Conservation (phyloP, 176 grass and related monocot genomes). For the Pontederia paniculata region DNA sequence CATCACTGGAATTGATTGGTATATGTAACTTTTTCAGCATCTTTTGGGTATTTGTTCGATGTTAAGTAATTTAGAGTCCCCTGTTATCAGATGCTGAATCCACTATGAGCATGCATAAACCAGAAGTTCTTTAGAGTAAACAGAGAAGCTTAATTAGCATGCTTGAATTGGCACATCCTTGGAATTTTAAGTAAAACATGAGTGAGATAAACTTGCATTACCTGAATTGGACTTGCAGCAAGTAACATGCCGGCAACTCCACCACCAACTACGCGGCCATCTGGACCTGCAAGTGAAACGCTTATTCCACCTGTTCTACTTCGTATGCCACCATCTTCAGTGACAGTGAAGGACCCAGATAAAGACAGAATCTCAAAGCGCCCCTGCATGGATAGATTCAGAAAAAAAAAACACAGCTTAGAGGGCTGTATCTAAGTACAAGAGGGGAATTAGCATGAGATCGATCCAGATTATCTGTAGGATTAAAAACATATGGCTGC, state of each 20-base stretch:
- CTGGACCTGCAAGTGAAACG: conserved; percentile 75
- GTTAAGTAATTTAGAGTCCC: no score
- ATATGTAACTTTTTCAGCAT: no score
- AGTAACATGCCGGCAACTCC: conserved; percentile 69
- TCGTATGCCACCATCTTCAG: conserved; percentile 40
- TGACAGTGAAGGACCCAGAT: conserved; percentile 71
- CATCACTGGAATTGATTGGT: no score
- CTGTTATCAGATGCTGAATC: not conserved
- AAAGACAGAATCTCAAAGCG: conserved; percentile 83
- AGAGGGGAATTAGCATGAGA: no score
- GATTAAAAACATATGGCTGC: no score
- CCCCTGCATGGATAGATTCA: conserved; percentile 29
- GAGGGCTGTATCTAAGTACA: no score
- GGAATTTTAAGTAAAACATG: not conserved
- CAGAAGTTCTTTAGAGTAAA: no score
- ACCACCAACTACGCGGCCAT: conserved; percentile 80
- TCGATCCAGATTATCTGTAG: no score
- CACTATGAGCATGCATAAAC: no score
- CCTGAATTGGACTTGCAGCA: conserved; percentile 87
- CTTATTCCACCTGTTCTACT: conserved; percentile 69
- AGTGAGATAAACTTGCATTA: conserved; percentile 1
- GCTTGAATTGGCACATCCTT: no score
- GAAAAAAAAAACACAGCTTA: not conserved
- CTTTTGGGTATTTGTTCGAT: no score
- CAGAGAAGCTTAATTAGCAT: no score